phyloP scores from a whole-genome alignment of 257 asterid genomes.

The Rauvolfia tetraphylla region DNA sequence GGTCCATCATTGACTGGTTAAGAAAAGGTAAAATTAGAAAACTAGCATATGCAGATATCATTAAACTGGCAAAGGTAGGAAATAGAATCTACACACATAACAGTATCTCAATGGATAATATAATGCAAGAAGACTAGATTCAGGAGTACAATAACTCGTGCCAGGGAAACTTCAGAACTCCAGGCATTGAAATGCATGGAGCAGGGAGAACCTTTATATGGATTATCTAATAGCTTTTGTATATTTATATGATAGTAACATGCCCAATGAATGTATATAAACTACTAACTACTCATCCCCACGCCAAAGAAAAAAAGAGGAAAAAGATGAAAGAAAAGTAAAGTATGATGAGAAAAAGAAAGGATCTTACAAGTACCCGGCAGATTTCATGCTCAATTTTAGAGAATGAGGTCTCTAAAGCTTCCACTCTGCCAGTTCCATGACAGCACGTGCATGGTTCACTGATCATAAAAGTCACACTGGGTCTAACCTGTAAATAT shows the following conservation, averaged over 20 bases:
- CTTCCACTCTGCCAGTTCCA: slow-evolving; percentile 96
- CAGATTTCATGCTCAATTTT: slow-evolving; percentile 90
- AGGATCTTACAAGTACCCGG: slow-evolving; percentile 42
- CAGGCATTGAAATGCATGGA: not conserved
- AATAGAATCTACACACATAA: not conserved
- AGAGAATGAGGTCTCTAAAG: slow-evolving; percentile 88
- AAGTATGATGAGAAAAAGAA: slow-evolving; percentile 5
- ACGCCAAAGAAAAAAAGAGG: not conserved
- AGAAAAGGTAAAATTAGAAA: slow-evolving; percentile 11
- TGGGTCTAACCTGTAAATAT: slow-evolving; percentile 81
- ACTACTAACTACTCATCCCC: not conserved
- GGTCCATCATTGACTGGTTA: slow-evolving; percentile 64
- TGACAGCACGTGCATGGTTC: slow-evolving; percentile 92
- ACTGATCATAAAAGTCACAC: slow-evolving; percentile 93
- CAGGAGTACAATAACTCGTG: not conserved
- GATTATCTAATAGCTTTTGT: not conserved
- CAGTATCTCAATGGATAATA: not conserved
- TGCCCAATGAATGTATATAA: not conserved
- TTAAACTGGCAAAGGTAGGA: not conserved
- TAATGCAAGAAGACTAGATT: not conserved
- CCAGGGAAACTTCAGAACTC: not conserved
- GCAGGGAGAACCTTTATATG: not conserved
- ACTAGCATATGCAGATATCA: not conserved
- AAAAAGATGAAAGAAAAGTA: not conserved
- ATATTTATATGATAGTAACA: not conserved